phyloP scores from a whole-genome alignment of 1,139 yeast species.

The Arxiozyma slooffiae region DNA sequence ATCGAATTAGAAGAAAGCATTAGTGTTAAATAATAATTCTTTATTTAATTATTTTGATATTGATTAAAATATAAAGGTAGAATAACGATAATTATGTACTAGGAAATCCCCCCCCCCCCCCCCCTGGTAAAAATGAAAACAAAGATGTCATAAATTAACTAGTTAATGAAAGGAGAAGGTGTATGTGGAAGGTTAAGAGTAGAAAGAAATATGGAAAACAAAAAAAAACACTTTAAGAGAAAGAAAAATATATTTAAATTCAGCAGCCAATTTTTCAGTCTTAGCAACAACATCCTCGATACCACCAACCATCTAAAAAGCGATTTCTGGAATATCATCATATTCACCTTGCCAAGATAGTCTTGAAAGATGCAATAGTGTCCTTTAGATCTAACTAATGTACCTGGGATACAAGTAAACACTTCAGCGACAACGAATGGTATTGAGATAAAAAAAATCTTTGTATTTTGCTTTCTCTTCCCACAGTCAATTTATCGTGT shows the following conservation, averaged over 20 bases:
- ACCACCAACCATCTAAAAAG: conserved; percentile 99
- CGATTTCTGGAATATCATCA: conserved; percentile 97
- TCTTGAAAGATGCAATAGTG: conserved; percentile 90
- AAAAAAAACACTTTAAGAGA: too few species aligned
- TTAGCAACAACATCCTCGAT: conserved; percentile 96
- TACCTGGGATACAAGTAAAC: conserved; percentile 99
- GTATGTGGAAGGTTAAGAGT: too few species aligned
- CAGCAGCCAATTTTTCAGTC: conserved; percentile 98
- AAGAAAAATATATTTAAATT: conserved; percentile 49
- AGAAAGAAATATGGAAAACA: too few species aligned
- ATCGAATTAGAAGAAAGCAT: too few species aligned
- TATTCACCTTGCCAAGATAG: conserved; percentile 96
- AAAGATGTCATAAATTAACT: too few species aligned
- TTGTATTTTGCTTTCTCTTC: conserved; percentile 99
- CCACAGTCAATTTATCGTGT: conserved; percentile 96
- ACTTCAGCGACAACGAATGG: conserved; percentile 99
- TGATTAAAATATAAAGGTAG: too few species aligned
- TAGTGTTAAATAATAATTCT: too few species aligned
- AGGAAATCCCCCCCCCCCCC: too few species aligned
- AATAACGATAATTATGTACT: too few species aligned
- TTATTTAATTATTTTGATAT: too few species aligned
- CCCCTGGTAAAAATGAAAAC: too few species aligned
- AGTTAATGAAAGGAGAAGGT: too few species aligned
- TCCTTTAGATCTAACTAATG: conserved; percentile 94
- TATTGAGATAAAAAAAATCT: conserved; percentile 99